A percentile compares a stretch with the other conserved stretches of the same genome.
phyloP scores from a whole-genome alignment of 352 stramenopile genomes.

The Phytophthora pseudosyringae region DNA sequence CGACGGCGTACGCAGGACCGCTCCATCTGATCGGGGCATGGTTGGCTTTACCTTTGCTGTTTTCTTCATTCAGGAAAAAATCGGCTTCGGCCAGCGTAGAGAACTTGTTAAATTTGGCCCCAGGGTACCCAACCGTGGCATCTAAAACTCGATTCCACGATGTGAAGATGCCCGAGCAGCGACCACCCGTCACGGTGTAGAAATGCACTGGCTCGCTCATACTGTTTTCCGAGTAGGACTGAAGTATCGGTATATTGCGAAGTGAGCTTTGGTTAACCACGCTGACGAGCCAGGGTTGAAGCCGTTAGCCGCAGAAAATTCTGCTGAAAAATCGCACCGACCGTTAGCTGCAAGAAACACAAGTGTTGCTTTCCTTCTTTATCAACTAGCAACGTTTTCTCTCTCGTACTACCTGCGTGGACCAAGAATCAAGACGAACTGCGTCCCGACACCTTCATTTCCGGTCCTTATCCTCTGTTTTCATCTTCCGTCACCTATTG shows the following conservation, averaged over 20 bases:
- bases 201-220: slow-evolving; percentile 7
- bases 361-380: no score
- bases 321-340: no score
- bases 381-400: no score
- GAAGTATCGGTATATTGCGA: background rate
- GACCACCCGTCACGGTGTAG: slow-evolving; percentile 26
- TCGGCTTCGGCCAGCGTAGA: slow-evolving; percentile 47
- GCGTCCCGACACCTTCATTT: no score
- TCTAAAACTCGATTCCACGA: slow-evolving; percentile 14
- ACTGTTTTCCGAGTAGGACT: background rate
- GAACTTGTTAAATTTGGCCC: slow-evolving; percentile 62
- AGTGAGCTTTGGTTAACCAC: background rate
- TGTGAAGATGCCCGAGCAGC: slow-evolving; percentile 25
- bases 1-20: slow-evolving; percentile 48
- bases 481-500: no score
- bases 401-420: no score
- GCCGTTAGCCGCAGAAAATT: no score
- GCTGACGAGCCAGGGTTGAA: no score
- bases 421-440: no score
- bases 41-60: background rate
- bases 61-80: slow-evolving; percentile 34
- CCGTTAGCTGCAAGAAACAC: no score
- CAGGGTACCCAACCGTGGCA: slow-evolving; percentile 22
- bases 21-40: background rate
- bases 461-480: no score